Base-by-base conservation (phyloP, 2,329 filamentous ascomycete genomes). In the Colletotrichum cuscutae region DNA sequence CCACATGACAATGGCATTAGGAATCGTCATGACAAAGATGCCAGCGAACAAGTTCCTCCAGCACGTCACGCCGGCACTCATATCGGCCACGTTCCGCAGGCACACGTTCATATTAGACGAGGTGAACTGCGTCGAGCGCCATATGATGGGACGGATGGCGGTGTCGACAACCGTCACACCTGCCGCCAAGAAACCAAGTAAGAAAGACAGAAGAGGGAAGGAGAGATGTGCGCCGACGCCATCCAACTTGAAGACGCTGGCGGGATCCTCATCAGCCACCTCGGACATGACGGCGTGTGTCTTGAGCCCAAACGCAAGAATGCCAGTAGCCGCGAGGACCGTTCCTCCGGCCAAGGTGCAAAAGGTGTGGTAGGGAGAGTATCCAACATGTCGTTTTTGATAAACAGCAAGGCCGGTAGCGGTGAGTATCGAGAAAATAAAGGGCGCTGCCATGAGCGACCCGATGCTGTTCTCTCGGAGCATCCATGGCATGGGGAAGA, bases 61-160 rank as follows among this genome's bases (percentile, higher is more conserved):
- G 49, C 84, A 80, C 2, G 79, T 73, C 2, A 87, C 80, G 35
- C 81, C 84, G 4, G 81, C 83, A 30, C 83, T 79, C 87, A 89
- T 89, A 75, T 89, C 86, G 15, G 82, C 82, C 19, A 84, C 84
- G 75, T 82, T 86, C 35, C 86, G 84, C 65, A 87, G 81, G 28
- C 83, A 83, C 13, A 84, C 79, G n/a, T 80, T 80, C 28, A 88
- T 80, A 76, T 83, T 88, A 6, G 84, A 81, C 3, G 82, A 85
- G 0, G 86, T 88, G 74, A 86, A 89, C 58, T 84, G 83, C 8
- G 86, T 84, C 37, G 86, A 88, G n/a, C 83, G 81, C 30, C 81
- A 80, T 57, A 89, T 81, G 30, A 86, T 77, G 1, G 86, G 86
- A 3, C 80, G 78, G 2, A 82, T 80, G 0, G 84, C 82, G 3